Evolutionary conservation across 2,329 filamentous ascomycete genomes (phyloP).

Genomic region (Scopulariopsis brevicaulis): DNA sequence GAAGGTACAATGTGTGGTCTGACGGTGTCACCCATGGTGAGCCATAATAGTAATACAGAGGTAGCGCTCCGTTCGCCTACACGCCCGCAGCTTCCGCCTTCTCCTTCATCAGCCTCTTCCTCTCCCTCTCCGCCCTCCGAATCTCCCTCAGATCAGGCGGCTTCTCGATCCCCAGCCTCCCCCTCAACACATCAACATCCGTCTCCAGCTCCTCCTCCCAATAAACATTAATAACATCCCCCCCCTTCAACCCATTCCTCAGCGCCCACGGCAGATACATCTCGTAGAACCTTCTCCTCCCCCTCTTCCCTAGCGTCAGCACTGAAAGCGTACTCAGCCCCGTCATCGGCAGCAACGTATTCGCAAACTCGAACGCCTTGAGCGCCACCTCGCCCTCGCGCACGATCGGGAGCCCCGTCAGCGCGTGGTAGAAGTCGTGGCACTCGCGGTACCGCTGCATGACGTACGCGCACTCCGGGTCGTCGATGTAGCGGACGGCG

Average conservation of each 20-base stretch:
- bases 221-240: slow-evolving; percentile 89
- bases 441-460: slow-evolving; percentile 97
- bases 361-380: slow-evolving; percentile 95
- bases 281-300: slow-evolving; percentile 61
- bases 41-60: neutral
- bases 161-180: slow-evolving; percentile 70
- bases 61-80: neutral
- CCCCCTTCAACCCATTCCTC: slow-evolving; percentile 62
- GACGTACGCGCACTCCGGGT: slow-evolving; percentile 93
- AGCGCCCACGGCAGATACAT: slow-evolving; percentile 88
- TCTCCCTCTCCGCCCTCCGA: slow-evolving; percentile 56
- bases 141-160: slow-evolving; percentile 79
- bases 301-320: slow-evolving; percentile 72
- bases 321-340: slow-evolving; percentile 77
- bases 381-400: slow-evolving; percentile 96
- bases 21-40: neutral
- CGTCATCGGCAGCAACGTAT: slow-evolving; percentile 91
- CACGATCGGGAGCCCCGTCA: slow-evolving; percentile 82
- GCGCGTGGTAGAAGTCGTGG: slow-evolving; percentile 94
- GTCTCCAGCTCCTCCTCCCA: slow-evolving; percentile 92
- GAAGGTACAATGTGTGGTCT: neutral
- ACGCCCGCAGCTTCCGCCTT: slow-evolving; percentile 17
- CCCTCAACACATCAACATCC: slow-evolving; percentile 65
- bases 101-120: slow-evolving; percentile 51
- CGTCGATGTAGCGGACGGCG: slow-evolving; percentile 79